These are phyloP conservation scores for Vitis cinerea DNA, from an alignment of 164 flowering plant species.

Conservation along the genomic window DNA sequence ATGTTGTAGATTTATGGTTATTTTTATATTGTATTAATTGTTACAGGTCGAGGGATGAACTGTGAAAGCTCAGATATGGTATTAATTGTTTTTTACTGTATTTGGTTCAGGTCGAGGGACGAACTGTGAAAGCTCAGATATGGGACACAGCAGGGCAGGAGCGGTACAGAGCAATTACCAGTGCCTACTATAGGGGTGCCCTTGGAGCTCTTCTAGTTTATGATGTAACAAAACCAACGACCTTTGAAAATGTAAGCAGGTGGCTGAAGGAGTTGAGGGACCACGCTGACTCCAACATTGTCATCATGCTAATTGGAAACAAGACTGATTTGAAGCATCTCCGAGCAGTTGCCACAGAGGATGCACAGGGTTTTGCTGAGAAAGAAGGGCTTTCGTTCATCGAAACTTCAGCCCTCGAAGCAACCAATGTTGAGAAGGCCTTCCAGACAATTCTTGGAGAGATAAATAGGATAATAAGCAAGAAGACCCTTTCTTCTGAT, in stretches of 20 bases:
- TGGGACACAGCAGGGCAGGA: conserved; percentile 86
- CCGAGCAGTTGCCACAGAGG: conserved; percentile 69
- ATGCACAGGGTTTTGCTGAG: conserved; percentile 70
- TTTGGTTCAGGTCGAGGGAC: conserved; percentile 58
- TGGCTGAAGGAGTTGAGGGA: conserved; percentile 77
- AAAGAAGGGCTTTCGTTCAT: conserved; percentile 75
- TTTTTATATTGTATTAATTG: too few species aligned
- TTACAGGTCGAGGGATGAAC: conserved; percentile 66
- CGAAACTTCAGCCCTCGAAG: conserved; percentile 78
- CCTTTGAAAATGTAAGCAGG: conserved; percentile 65
- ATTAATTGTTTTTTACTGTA: not conserved
- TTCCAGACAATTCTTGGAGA: conserved; percentile 60
- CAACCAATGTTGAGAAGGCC: conserved; percentile 69
- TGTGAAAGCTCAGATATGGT: conserved; percentile 74
- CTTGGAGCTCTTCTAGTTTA: conserved; percentile 75
- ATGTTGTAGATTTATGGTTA: too few species aligned
- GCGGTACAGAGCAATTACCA: conserved; percentile 75
- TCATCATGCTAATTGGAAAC: conserved; percentile 70
- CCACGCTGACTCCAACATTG: conserved; percentile 71
- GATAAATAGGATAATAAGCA: conserved; percentile 57
- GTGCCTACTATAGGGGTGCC: conserved; percentile 77
- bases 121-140: conserved; percentile 69
- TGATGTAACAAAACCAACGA: conserved; percentile 67
- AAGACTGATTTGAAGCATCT: conserved; percentile 78
- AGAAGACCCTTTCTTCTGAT: conserved; percentile 42